Evolutionary conservation across 1,284 basidiomycete species (phyloP).

Genomic region (Trametes sp.): DNA sequence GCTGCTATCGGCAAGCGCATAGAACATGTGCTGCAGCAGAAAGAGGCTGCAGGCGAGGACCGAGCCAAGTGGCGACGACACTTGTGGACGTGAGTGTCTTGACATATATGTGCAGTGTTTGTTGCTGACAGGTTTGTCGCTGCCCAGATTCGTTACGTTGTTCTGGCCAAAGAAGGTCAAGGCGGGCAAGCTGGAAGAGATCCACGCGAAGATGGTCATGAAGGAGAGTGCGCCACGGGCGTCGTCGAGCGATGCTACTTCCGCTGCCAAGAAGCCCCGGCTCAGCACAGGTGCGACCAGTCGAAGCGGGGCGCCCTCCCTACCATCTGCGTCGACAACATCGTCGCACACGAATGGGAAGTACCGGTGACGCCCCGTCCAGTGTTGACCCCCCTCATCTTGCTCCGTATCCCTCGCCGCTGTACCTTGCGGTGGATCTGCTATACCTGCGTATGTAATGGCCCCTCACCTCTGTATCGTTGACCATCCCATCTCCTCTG

Average conservation of each 20-base stretch:
- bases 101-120: not conserved
- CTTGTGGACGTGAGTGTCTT: constrained; percentile 88
- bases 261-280: constrained; percentile 41
- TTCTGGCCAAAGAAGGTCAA: constrained; percentile 99
- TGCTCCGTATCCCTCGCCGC: not conserved
- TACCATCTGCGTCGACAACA: constrained; percentile 36
- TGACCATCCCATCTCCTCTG: constrained; percentile 13
- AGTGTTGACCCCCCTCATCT: not conserved
- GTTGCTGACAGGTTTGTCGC: not conserved
- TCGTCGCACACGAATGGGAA: constrained; percentile 42
- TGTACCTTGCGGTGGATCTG: not conserved
- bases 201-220: constrained; percentile 93
- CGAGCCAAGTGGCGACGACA: constrained; percentile 90
- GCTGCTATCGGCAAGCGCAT: constrained; percentile 95
- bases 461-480: constrained; percentile 21
- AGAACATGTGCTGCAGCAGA: constrained; percentile 81
- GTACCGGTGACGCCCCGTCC: constrained; percentile 37
- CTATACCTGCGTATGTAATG: not conserved
- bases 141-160: constrained; percentile 83
- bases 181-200: constrained; percentile 89
- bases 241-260: constrained; percentile 38
- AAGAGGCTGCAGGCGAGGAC: constrained; percentile 81
- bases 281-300: constrained; percentile 34
- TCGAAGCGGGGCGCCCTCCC: constrained; percentile 34
- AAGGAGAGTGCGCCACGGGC: constrained; percentile 59